These are phyloP conservation scores for Candida vaughaniae DNA, from an alignment of 805 yeast species.

Conservation along the genomic window DNA sequence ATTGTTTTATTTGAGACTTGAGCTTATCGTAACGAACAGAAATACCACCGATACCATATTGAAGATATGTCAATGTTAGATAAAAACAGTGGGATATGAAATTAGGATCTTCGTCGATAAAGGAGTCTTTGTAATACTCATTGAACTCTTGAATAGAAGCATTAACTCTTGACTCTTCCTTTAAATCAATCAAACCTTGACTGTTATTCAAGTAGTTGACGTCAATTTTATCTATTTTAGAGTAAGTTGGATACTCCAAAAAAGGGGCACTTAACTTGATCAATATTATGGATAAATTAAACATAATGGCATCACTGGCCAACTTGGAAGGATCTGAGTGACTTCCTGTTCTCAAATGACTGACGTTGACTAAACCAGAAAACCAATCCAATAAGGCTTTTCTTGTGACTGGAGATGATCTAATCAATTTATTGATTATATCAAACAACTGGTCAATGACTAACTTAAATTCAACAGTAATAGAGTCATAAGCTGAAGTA, in stretches of 20 bases:
- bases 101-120: constrained; percentile 45
- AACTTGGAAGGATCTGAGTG: constrained; percentile 68
- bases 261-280: constrained; percentile 82
- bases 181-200: constrained; percentile 55
- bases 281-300: constrained; percentile 67
- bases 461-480: constrained; percentile 63
- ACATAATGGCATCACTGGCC: constrained; percentile 79
- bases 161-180: constrained; percentile 80
- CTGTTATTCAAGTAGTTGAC: constrained; percentile 58
- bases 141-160: constrained; percentile 71
- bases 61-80: constrained; percentile 71
- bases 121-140: constrained; percentile 47
- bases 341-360: constrained; percentile 84
- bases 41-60: constrained; percentile 88
- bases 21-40: constrained; percentile 54
- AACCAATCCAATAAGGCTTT: constrained; percentile 64
- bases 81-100: constrained; percentile 92
- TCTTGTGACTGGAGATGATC: constrained; percentile 70
- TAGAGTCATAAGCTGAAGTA: constrained; percentile 52
- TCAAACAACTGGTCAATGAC: constrained; percentile 62
- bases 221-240: constrained; percentile 77
- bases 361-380: constrained; percentile 70
- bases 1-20: constrained; percentile 47
- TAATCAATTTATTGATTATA: constrained; percentile 68
- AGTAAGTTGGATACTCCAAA: constrained; percentile 55